A percentile compares a stretch with the other conserved stretches of the same genome.
Evolutionary conservation across 805 yeast species (phyloP).

Genomic region (Saccharomycopsis babjevae): DNA sequence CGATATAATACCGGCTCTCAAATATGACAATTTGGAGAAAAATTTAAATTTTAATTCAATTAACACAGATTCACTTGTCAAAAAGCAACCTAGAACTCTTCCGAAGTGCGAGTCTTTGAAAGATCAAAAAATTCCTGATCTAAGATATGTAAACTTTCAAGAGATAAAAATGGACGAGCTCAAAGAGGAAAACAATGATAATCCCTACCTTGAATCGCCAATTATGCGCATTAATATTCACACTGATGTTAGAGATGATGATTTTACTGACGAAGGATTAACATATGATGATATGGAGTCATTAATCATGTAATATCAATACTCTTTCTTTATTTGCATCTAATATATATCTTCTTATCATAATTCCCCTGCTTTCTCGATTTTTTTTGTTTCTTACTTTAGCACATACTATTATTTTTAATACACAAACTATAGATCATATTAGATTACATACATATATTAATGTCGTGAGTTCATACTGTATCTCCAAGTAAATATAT

Average conservation of each 20-base stretch:
- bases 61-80: conserved; percentile 4
- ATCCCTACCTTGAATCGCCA: not conserved
- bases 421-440: not conserved
- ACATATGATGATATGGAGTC: conserved; percentile 10
- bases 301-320: not conserved
- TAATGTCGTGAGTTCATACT: not conserved
- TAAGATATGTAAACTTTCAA: not conserved
- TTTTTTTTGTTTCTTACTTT: not conserved
- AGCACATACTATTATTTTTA: not conserved
- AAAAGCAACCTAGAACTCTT: conserved; percentile 11
- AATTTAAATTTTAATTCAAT: not conserved
- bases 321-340: not conserved
- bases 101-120: conserved; percentile 5
- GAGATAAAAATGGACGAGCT: not conserved
- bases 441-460: not conserved
- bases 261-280: conserved; percentile 8
- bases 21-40: not conserved
- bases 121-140: conserved; percentile 12
- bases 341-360: not conserved
- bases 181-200: not conserved
- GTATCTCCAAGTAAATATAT: not conserved
- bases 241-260: not conserved
- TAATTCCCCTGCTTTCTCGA: not conserved
- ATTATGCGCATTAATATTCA: not conserved
- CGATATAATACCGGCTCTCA: conserved; percentile 13